Base-by-base conservation (phyloP, 2,329 filamentous ascomycete species). In the Alternaria consortialis region DNA sequence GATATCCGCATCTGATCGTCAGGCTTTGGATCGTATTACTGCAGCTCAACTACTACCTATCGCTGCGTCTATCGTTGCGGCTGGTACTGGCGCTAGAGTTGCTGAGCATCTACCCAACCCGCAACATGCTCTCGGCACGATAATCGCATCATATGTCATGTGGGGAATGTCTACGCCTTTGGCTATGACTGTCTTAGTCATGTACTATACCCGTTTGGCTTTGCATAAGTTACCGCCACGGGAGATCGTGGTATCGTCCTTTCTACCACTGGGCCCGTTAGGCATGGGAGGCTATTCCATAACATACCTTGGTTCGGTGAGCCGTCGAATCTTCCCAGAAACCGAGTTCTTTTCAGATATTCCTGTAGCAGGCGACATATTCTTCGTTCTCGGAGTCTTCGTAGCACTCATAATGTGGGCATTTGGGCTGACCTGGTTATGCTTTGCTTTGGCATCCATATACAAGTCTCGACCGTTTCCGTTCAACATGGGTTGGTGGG, bases 171-270 rank as follows among this genome's bases (percentile, higher is more conserved):
- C 88, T 5, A 83, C 84, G 2, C 86, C 85, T 0, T 77, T 92
- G 52, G 86, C 88, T 2, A 84, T 88, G 75, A 83, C 84, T 42
- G 84, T 91, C 20, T 79, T 91, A 27, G 87, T 86, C 11, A 84
- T 92, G 37, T 92, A 92, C 76, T 91, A 90, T 71, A 87, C 90
- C 60, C 87, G 90, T 11, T 81, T 92, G 9, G 87, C 86, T 4
- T 75, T 91, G 3, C 86, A 91, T 76, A 87, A 88, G 39, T 82
- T 91, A 13, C 89, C 89, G 0, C 85, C 88, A 1, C 83, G 85
- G 50, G 90, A 91, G 70, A 86, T 88, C 56, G 88, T 91, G 43
- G 88, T 91, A 9, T 89, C 86, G 2, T 85, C 87, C 7, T 90
- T 91, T 66, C 78, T 92, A 0, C 89, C 90, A 0, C 80, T 91